Evolutionary conservation across 768 basidiomycete species (phyloP).

Genomic region (Dioszegia hungarica): DNA sequence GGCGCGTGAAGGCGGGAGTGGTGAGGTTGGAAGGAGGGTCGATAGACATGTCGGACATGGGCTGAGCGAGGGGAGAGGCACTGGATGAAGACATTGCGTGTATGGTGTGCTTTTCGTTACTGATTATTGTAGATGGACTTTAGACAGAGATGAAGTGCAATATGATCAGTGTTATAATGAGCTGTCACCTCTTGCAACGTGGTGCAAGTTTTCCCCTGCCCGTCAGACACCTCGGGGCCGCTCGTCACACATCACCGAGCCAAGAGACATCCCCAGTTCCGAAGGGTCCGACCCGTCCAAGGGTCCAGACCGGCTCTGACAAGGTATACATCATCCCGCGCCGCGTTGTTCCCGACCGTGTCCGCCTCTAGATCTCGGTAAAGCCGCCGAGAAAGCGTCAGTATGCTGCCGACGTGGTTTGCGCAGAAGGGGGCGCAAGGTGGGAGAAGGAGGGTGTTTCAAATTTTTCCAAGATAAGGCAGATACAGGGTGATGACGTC

Average conservation of each 20-base stretch:
- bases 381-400: too few species aligned
- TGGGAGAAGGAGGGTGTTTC: neutral
- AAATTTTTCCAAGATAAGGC: neutral
- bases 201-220: neutral
- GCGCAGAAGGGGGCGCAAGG: neutral
- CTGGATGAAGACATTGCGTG: constrained; percentile 8
- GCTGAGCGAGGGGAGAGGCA: constrained; percentile 3
- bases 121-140: neutral
- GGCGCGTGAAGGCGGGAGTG: constrained; percentile 45
- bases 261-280: too few species aligned
- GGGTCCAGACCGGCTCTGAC: too few species aligned
- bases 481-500: neutral
- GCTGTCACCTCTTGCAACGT: too few species aligned
- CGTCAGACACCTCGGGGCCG: neutral
- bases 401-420: too few species aligned
- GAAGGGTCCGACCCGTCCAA: too few species aligned
- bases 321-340: neutral
- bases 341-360: neutral
- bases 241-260: too few species aligned
- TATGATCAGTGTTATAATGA: too few species aligned
- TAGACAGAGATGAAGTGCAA: too few species aligned
- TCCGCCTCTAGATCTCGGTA: neutral
- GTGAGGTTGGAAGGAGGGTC: constrained; percentile 39
- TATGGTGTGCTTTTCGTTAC: neutral
- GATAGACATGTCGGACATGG: constrained; percentile 23